These are phyloP conservation scores for Lasiodiplodia sp. DNA, from an alignment of 2,329 filamentous ascomycete genomes.

Conservation along the genomic window DNA sequence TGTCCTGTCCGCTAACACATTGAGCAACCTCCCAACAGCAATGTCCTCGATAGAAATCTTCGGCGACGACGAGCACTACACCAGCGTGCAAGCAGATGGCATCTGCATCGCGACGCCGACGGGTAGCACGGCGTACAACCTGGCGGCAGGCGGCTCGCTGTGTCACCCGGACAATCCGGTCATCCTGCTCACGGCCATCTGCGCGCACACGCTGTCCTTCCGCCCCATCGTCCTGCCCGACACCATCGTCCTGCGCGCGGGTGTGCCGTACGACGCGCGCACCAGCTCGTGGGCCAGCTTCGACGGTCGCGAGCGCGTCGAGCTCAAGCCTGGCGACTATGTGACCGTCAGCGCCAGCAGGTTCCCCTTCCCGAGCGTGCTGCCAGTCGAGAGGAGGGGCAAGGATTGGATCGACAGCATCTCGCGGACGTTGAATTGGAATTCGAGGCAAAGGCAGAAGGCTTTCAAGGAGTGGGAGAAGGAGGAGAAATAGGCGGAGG, in stretches of 20 bases:
- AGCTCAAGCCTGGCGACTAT: conserved; percentile 80
- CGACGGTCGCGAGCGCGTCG: conserved; percentile 84
- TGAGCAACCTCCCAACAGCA: conserved; percentile 56
- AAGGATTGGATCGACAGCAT: conserved; percentile 88
- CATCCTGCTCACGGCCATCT: conserved; percentile 92
- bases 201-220: conserved; percentile 93
- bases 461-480: conserved; percentile 53
- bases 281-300: conserved; percentile 97
- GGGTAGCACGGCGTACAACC: conserved; percentile 93
- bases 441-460: conserved; percentile 80
- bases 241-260: conserved; percentile 89
- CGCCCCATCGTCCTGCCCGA: conserved; percentile 96
- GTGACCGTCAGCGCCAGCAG: conserved; percentile 82
- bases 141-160: conserved; percentile 91
- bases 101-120: conserved; percentile 94
- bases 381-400: conserved; percentile 71
- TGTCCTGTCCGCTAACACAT: conserved; percentile 2
- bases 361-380: conserved; percentile 80
- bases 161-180: conserved; percentile 97
- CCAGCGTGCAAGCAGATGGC: conserved; percentile 89
- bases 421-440: conserved; percentile 80
- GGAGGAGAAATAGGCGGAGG: background rate
- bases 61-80: conserved; percentile 94
- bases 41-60: conserved; percentile 94
- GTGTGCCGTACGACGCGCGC: conserved; percentile 92